Percentiles rank a stretch among this genome's conserved stretches.
These are phyloP conservation scores for Rachicladosporium sp. DNA, from an alignment of 2,329 filamentous ascomycete species.

Conservation along the genomic window DNA sequence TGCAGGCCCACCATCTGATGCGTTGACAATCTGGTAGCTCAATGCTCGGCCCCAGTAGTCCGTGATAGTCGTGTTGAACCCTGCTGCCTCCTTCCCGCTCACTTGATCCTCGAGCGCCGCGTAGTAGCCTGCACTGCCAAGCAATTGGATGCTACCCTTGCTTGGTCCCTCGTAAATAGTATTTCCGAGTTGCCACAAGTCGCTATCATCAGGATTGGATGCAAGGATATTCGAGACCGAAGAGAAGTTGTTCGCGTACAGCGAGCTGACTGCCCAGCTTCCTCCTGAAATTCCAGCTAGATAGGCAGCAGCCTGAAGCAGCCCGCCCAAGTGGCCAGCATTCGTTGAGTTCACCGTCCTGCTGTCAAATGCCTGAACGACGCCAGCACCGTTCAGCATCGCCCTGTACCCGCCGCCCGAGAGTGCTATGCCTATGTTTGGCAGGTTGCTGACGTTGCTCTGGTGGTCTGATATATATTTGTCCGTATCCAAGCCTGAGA, in stretches of 20 bases:
- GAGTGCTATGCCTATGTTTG: slow-evolving; percentile 62
- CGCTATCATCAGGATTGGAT: slow-evolving; percentile 23
- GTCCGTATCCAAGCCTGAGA: slow-evolving; percentile 60
- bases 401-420: slow-evolving; percentile 80
- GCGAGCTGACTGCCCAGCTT: slow-evolving; percentile 70
- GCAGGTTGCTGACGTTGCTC: slow-evolving; percentile 44
- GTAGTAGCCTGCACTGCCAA: slow-evolving; percentile 52
- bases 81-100: slow-evolving; percentile 47
- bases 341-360: slow-evolving; percentile 51
- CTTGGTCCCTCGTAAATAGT: slow-evolving; percentile 49
- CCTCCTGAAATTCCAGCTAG: slow-evolving; percentile 70
- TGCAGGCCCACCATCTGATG: slow-evolving; percentile 56
- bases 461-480: slow-evolving; percentile 53
- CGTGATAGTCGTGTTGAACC: slow-evolving; percentile 60
- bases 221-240: slow-evolving; percentile 48
- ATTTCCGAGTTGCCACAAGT: slow-evolving; percentile 52
- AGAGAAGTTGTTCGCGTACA: slow-evolving; percentile 68
- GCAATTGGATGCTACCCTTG: slow-evolving; percentile 37
- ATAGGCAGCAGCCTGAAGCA: slow-evolving; percentile 72
- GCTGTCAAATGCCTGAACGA: slow-evolving; percentile 66
- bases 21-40: slow-evolving; percentile 72
- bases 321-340: slow-evolving; percentile 60
- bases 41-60: slow-evolving; percentile 74
- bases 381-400: slow-evolving; percentile 69
- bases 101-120: slow-evolving; percentile 47